phyloP scores from a whole-genome alignment of 2,329 filamentous ascomycete species.

The Coccinonectria pachysandricola region DNA sequence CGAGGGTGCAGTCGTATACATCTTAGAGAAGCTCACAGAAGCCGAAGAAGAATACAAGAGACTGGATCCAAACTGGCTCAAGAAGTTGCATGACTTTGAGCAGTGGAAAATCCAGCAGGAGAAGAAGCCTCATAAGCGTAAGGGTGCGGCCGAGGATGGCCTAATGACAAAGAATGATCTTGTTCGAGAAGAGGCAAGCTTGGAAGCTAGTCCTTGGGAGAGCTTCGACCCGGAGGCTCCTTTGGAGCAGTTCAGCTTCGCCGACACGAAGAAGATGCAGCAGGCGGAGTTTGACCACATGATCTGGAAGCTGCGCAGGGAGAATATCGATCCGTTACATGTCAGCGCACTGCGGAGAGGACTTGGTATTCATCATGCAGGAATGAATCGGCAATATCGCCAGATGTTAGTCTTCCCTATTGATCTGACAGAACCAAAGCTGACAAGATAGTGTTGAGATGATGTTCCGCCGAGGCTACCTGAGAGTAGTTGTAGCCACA shows the following conservation, averaged over 20 bases:
- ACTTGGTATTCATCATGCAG: slow-evolving; percentile 67
- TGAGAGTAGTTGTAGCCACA: slow-evolving; percentile 63
- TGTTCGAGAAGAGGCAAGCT: slow-evolving; percentile 43
- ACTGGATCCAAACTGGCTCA: slow-evolving; percentile 48
- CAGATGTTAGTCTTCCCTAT: slow-evolving; percentile 38
- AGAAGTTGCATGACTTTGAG: slow-evolving; percentile 42
- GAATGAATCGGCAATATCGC: slow-evolving; percentile 69
- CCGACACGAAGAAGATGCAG: slow-evolving; percentile 48
- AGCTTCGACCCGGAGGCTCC: slow-evolving; percentile 58
- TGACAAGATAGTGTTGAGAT: slow-evolving; percentile 51
- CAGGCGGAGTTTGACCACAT: slow-evolving; percentile 48
- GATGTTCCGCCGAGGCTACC: slow-evolving; percentile 60
- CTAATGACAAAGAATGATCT: slow-evolving; percentile 43
- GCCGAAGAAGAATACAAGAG: slow-evolving; percentile 40
- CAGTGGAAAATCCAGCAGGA: slow-evolving; percentile 45
- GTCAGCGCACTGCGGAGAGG: slow-evolving; percentile 55
- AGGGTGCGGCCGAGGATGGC: slow-evolving; percentile 28
- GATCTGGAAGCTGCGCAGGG: slow-evolving; percentile 28
- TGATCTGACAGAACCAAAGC: background rate
- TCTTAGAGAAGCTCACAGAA: slow-evolving; percentile 40
- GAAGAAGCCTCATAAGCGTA: slow-evolving; percentile 25
- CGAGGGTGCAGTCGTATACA: slow-evolving; percentile 42
- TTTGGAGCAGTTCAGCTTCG: slow-evolving; percentile 54
- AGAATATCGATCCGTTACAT: slow-evolving; percentile 39
- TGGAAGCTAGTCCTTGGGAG: slow-evolving; percentile 48